Evolutionary conservation across 768 basidiomycete species (phyloP), one percentile per base, ranked within the genome.

Genomic region (Rubroboletus pulcherrimus): DNA sequence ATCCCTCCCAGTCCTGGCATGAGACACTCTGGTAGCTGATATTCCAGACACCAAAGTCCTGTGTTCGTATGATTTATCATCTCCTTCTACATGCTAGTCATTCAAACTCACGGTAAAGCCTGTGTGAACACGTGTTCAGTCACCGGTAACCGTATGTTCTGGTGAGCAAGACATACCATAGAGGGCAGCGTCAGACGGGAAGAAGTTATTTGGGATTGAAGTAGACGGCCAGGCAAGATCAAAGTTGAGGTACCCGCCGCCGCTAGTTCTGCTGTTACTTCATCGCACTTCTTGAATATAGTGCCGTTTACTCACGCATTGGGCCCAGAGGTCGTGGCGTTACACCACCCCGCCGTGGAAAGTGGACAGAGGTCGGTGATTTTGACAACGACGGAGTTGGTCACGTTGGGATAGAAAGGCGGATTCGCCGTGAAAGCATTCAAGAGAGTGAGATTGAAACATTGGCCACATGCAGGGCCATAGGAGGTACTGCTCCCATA

Each of bases 21-120:
- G 83, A 71, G 10, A 91, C 82, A 30, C 72, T 75, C 61, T 83
- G 71, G 66, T 92, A 92, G 17, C 78, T 84, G 63, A 90, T 75
- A 63, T 91, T 91, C 91, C 91, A 93, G 19, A 92, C 83, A 48
- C 91, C 89, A 74, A 92, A 93, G 64, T 92, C 91, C 86, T 88
- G 42, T 54, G 52, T 40, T 45, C 14, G 39, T 47, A 41, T 37
- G 11, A 4, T 26, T 41, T 47, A 35, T 15, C 11, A 60, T 38
- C 10, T 37, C 35, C 31, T 11, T 31, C 34, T 26, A 29, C 5
- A 21, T 3, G 21, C 15, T 44, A 9, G 21, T 12, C 31, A 17
- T 34, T 44, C 35, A 14, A 45, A 59, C 75, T 62, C 49, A 78
- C 77, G 10, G 74, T 69, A 57, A 71, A 79, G 7, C 76, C 77